Percentiles rank a stretch among this genome's conserved stretches.
Evolutionary conservation across 345 rosid species (phyloP).

Genomic region (Gossypium longicalyx): DNA sequence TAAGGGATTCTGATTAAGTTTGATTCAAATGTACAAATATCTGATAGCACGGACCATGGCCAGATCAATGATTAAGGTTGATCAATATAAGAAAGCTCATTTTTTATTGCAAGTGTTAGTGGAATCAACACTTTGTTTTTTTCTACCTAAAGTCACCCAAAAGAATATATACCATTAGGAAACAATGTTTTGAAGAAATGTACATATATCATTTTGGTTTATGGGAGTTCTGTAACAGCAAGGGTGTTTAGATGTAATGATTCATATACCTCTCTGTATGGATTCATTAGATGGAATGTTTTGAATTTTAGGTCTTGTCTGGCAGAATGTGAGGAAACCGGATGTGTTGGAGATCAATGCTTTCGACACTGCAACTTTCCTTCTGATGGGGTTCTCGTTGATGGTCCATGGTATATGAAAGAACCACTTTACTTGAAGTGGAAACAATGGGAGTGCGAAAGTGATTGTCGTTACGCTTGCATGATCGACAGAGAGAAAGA

Average conservation of each 20-base stretch:
- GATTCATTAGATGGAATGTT: neutral
- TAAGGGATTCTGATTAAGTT: too few species aligned
- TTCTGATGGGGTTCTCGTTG: slow-evolving; percentile 31
- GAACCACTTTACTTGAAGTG: slow-evolving; percentile 62
- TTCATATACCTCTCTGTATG: neutral
- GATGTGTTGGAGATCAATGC: slow-evolving; percentile 58
- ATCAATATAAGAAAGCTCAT: too few species aligned
- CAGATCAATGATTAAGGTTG: too few species aligned
- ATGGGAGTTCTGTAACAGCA: neutral
- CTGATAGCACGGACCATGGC: too few species aligned
- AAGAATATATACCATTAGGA: too few species aligned
- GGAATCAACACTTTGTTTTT: too few species aligned
- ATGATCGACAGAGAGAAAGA: slow-evolving; percentile 66
- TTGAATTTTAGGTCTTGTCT: slow-evolving; percentile 46
- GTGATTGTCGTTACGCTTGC: slow-evolving; percentile 72
- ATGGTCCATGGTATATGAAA: slow-evolving; percentile 64
- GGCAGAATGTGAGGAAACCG: slow-evolving; percentile 46
- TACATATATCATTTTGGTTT: neutral
- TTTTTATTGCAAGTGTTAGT: too few species aligned
- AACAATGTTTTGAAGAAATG: neutral
- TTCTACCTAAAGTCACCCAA: too few species aligned
- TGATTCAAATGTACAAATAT: too few species aligned
- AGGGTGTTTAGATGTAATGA: neutral
- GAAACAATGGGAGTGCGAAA: slow-evolving; percentile 70
- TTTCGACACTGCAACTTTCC: slow-evolving; percentile 63